Conservation (phyloP, 2,329 filamentous ascomycete genomes). For the Orbilia quercus region DNA sequence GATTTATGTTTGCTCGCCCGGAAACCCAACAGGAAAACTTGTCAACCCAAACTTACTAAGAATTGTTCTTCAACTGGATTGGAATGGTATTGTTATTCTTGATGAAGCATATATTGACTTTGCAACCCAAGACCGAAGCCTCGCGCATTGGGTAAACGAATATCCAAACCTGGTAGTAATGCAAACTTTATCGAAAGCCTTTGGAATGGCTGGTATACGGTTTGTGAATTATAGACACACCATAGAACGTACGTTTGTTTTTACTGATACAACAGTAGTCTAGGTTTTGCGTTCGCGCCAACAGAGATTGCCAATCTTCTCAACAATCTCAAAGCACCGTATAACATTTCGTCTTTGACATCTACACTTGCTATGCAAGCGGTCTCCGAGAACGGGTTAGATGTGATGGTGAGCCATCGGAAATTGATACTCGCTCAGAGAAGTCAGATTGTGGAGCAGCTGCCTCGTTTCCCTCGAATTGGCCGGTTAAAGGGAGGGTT, state of each 20-base stretch:
- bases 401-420: slow-evolving; percentile 77
- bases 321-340: slow-evolving; percentile 94
- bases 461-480: slow-evolving; percentile 80
- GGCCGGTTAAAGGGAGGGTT: slow-evolving; percentile 82
- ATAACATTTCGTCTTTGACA: slow-evolving; percentile 92
- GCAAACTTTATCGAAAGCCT: slow-evolving; percentile 98
- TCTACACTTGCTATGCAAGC: slow-evolving; percentile 81
- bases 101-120: slow-evolving; percentile 99
- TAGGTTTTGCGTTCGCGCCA: slow-evolving; percentile 85
- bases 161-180: slow-evolving; percentile 97
- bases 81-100: slow-evolving; percentile 93
- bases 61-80: slow-evolving; percentile 82
- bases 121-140: slow-evolving; percentile 78
- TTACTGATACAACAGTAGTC: slow-evolving; percentile 58
- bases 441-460: slow-evolving; percentile 76
- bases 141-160: slow-evolving; percentile 90
- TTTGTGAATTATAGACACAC: slow-evolving; percentile 6
- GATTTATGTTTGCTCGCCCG: slow-evolving; percentile 91
- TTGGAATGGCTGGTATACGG: slow-evolving; percentile 92
- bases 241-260: neutral
- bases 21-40: slow-evolving; percentile 88
- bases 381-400: slow-evolving; percentile 74
- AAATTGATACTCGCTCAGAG: slow-evolving; percentile 79
- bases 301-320: slow-evolving; percentile 79
- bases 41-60: slow-evolving; percentile 79